Evolutionary conservation across 805 yeast species (phyloP), one percentile per base, ranked within the genome.

Genomic region (Spathaspora gorwiae): DNA sequence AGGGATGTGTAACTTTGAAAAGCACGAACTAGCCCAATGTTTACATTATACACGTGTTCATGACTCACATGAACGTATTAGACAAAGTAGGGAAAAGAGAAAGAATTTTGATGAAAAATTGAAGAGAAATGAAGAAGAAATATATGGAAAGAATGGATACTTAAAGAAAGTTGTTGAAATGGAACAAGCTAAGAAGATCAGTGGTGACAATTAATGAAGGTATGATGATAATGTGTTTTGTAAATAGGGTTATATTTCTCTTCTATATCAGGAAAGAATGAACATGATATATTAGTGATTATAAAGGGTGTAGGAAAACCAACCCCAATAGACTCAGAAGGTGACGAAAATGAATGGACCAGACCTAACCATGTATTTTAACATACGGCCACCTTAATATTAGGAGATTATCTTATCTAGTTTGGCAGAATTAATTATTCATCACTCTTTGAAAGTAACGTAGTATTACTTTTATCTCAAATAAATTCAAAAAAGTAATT

Each of bases 1-100:
- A 53, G 98, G 98, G 26, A 72, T 79, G 47, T 92, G 99, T 67
- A 88, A 89, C 64, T 81, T 82, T 43, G 83, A 85, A 55, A 90
- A 90, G 57, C 87, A 85, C 50, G 90, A 86, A 42, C 73, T 94
- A 43, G 67, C 84, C 32, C 70, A 79, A 57, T 92, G 99, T 66
- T 72, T 95, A 24, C 94, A 89, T 58, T 80, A 79, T 44, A 86
- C 92, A 6, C 76, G 97, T 60, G 60, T 80, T 11, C 75, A 75
- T 27, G 80, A 79, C 31, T 84, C 81, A 59, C 80, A 76, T 57
- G 81, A 72, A 48, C 77, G 72, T 58, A 79, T 68, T 53, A 59
- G 66, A 60, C 70, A 70, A 54, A 79, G 84, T 42, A 75, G 77
- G 44, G 80, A 78, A 46, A 80, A 78, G 60, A 78, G 79, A 41